These are phyloP conservation scores for Capsicum baccatum DNA, from an alignment of 257 asterid species.

Conservation along the genomic window DNA sequence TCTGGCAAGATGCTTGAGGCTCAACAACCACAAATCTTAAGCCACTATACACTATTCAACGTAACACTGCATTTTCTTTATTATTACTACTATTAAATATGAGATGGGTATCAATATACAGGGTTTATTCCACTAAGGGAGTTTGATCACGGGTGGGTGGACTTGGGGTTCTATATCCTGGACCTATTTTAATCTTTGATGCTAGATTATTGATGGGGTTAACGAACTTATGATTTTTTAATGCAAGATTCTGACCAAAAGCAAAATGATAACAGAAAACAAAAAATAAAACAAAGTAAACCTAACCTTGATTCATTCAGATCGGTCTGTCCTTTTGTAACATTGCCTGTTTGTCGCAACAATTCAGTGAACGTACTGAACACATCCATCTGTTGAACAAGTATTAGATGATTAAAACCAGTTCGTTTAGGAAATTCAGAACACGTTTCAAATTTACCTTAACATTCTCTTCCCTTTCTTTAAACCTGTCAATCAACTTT, in stretches of 20 bases:
- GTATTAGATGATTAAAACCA: conserved; percentile 33
- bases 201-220: background rate
- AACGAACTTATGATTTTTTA: background rate
- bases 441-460: conserved; percentile 59
- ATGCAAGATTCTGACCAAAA: background rate
- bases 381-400: conserved; percentile 86
- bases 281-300: conserved; percentile 11
- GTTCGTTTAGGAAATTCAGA: conserved; percentile 9
- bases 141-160: background rate
- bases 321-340: conserved; percentile 84
- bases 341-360: conserved; percentile 94
- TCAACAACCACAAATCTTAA: conserved; percentile 13
- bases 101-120: background rate
- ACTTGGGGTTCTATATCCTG: background rate
- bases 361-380: conserved; percentile 93
- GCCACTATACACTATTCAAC: background rate
- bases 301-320: conserved; percentile 87
- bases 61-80: conserved; percentile 8
- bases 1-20: background rate
- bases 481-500: conserved; percentile 93
- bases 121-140: background rate
- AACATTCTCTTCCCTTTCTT: conserved; percentile 98
- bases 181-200: background rate
- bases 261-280: background rate
- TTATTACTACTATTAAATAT: background rate